Evolutionary conservation across 2,329 filamentous ascomycete genomes (phyloP), one percentile per base, ranked within the genome.

Genomic region (Cryphonectria carpinicola): DNA sequence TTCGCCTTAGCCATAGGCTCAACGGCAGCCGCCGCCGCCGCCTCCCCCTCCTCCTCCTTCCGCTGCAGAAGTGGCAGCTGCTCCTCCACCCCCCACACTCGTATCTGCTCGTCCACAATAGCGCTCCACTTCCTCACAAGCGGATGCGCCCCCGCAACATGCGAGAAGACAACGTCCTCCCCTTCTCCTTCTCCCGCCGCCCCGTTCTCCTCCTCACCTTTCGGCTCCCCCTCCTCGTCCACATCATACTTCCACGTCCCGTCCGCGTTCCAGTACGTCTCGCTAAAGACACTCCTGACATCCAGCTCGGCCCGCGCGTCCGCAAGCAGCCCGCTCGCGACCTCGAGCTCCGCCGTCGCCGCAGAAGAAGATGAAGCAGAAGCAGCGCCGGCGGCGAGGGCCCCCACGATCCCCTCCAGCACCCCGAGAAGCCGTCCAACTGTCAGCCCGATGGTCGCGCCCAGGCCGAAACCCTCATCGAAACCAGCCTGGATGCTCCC

Each of bases 381-480:
- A 41, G 58, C 1, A n/a, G 35, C 25, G 39, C 32, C 74, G 7
- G 74, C 73, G 32, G 71, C 77, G 56, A 87, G 74, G 13, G 89
- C 88, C 19, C 82, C 81, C 0, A 84, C 80, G 28, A 97, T 81
- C 0, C 92, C 94, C 77, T 97, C 93, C 7, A 98, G 78, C 4
- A 93, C 82, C 0, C 96, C 96, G 4, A 97, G 80, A 17, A 97
- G 82, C 74, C 89, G 89, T 0, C 96, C 96, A 0, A 90, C 91
- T 39, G 86, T 86, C 74, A 92, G 80, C 0, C 95, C 96, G 41
- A 98, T 83, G 66, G 91, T 90, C 0, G 94, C 95, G 17, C 96
- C 96, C 0, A 98, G 85, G 19, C 89, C 86, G 79, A 94, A 98
- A 0, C 95, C 95, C 74, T 95, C 93, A 79, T 99, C 96, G 78